phyloP scores from a whole-genome alignment of 2,329 filamentous ascomycete genomes.

The Fusarium lyarnte region DNA sequence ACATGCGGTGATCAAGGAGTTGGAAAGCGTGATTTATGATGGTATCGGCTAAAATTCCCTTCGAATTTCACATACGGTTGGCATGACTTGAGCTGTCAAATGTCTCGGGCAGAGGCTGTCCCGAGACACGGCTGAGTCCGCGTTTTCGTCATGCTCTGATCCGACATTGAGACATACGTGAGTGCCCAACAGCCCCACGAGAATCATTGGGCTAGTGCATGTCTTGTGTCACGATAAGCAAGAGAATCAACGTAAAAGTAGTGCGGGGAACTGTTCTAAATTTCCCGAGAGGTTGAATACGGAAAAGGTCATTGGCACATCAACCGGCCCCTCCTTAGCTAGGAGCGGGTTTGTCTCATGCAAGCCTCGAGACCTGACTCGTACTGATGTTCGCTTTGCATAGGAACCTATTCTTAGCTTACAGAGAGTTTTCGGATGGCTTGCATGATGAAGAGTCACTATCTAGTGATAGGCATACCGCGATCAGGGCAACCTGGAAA shows the following conservation, averaged over 20 bases:
- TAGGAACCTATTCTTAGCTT: not conserved
- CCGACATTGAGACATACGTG: not conserved
- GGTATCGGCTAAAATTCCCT: not conserved
- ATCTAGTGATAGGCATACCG: fast-evolving
- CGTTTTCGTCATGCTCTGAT: not conserved
- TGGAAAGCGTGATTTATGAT: fast-evolving
- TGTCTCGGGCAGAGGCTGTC: not conserved
- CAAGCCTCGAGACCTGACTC: not conserved
- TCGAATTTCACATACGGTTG: fast-evolving
- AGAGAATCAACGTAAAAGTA: fast-evolving
- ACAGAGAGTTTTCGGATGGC: too few relatives aligned
- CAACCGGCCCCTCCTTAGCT: too few relatives aligned
- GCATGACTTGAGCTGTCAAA: not conserved
- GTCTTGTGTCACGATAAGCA: not conserved
- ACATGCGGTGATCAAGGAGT: fast-evolving
- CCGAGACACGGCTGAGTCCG: not conserved
- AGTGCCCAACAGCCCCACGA: not conserved
- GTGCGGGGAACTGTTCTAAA: not conserved
- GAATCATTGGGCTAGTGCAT: fast-evolving
- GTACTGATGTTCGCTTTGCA: not conserved
- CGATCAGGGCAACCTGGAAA: fast-evolving
- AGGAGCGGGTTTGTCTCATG: too few relatives aligned
- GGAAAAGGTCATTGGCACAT: not conserved
- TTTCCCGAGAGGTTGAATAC: not conserved
- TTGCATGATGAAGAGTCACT: fast-evolving